These are phyloP conservation scores for Phytophthora palmivora DNA, from an alignment of 352 stramenopile genomes.

Conservation along the genomic window DNA sequence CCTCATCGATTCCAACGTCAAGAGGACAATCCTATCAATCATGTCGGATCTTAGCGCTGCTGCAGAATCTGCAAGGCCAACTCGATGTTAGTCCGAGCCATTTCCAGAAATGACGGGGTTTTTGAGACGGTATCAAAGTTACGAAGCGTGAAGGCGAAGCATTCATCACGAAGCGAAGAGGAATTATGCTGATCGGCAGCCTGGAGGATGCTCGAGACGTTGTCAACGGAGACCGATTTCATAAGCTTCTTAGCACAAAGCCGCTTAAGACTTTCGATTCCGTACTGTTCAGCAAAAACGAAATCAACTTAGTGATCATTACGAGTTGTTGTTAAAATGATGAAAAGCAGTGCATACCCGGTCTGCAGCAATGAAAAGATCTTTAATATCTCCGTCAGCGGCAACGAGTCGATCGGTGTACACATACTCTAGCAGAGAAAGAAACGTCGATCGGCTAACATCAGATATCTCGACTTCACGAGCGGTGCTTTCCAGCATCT, in stretches of 20 bases:
- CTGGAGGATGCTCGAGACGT: slow-evolving; percentile 96
- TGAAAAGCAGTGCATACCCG: slow-evolving; percentile 40
- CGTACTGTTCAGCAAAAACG: slow-evolving; percentile 61
- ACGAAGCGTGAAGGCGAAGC: slow-evolving; percentile 96
- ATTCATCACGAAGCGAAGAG: slow-evolving; percentile 92
- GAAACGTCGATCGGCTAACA: slow-evolving; percentile 91
- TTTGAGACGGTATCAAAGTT: slow-evolving; percentile 98
- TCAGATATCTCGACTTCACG: slow-evolving; percentile 92
- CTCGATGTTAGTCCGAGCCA: slow-evolving; percentile 98
- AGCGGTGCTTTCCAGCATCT: slow-evolving; percentile 92
- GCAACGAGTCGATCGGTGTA: slow-evolving; percentile 95
- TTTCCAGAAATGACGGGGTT: slow-evolving; percentile 96
- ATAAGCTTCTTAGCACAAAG: slow-evolving; percentile 96
- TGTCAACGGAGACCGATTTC: slow-evolving; percentile 94
- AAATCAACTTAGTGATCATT: slow-evolving; percentile 1
- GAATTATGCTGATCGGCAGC: slow-evolving; percentile 95
- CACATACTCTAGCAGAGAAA: slow-evolving; percentile 95
- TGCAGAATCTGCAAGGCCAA: slow-evolving; percentile 97
- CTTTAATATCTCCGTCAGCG: slow-evolving; percentile 88
- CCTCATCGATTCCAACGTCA: slow-evolving; percentile 17
- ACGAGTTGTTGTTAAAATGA: background rate
- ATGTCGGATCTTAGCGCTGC: slow-evolving; percentile 49
- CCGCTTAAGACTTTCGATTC: slow-evolving; percentile 82
- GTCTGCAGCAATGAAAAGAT: slow-evolving; percentile 94
- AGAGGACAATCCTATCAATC: slow-evolving; percentile 10